Base-by-base conservation (phyloP, 768 basidiomycete species). In the Asterophora lycoperdoides region DNA sequence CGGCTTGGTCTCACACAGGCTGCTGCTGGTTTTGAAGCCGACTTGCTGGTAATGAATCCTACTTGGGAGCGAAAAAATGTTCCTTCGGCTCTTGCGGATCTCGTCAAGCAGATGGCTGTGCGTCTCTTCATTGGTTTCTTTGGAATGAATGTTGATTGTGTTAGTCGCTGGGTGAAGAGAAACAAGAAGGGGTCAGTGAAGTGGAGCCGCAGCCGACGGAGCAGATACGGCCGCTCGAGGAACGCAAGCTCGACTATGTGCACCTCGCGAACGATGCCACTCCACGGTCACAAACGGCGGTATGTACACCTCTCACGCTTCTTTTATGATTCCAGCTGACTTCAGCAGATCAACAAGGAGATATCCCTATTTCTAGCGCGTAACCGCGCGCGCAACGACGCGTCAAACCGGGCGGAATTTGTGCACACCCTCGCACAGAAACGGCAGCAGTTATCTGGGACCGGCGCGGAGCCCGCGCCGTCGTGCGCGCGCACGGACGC, bases 401-500 rank as follows among this genome's bases (percentile, higher is more conserved):
- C 76, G 32, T 91, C 89, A 8, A 92, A 92, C 58, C 80, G 83
- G 20, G 68, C 76, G 7, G 89, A 92, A 57, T 92, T 91, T 59
- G 68, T 91, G 0, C 67, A 78, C 36, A 77, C 79, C 6, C 67
- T 79, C 5, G 69, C 75, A 2, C 77, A 83, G 59, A 83, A 84
- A 49, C 74, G 76, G 26, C 70, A 67, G 41, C 70, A 70, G 19
- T 56, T 76, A 6, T 62, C 65, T n/a, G 58, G 65, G 33, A 38
- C 40, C 18, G 41, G 49, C 1, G 52, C 54, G 10, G 56, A 53
- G 4, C 55, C 64, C 6, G 32, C 43, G 14, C 57, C 72, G 2
- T 85, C 86, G 3, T 91, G 88, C 56, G 89, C 89, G 10, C 80
- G 89, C 8, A 77, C 79, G 3, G 85, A 89, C 50, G 83, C 87